phyloP scores from a whole-genome alignment of 495 filamentous ascomycete species.

The Penicillium angulare region DNA sequence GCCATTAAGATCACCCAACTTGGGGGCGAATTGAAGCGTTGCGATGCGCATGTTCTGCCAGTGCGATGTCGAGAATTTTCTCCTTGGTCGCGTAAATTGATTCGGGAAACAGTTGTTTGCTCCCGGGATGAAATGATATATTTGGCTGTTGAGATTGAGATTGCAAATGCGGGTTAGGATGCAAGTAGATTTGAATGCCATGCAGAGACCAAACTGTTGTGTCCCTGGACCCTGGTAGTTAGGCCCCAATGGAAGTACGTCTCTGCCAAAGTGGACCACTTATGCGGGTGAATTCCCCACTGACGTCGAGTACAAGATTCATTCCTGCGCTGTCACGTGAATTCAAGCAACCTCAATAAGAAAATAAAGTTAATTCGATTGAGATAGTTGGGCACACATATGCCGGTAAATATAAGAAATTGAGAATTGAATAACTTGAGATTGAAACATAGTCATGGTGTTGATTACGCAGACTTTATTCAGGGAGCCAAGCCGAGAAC shows the following conservation, averaged over 20 bases:
- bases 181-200: background rate
- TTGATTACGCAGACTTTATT: too few relatives aligned
- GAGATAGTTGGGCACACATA: too few relatives aligned
- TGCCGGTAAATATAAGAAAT: too few relatives aligned
- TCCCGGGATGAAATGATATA: too few relatives aligned
- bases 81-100: background rate
- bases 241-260: background rate
- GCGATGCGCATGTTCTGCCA: constrained; percentile 67
- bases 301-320: background rate
- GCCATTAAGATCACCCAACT: constrained; percentile 70
- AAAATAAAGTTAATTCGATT: too few relatives aligned
- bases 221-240: background rate
- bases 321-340: background rate
- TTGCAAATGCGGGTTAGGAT: too few relatives aligned
- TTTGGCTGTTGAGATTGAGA: too few relatives aligned
- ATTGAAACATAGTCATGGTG: too few relatives aligned
- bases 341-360: too few relatives aligned
- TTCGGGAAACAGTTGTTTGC: constrained; percentile 2
- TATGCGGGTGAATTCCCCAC: background rate
- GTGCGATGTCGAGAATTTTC: constrained; percentile 17
- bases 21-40: constrained; percentile 74
- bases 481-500: too few relatives aligned
- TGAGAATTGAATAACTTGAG: too few relatives aligned
- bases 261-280: background rate
- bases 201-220: background rate